Evolutionary conservation across 805 yeast species (phyloP), one percentile per base, ranked within the genome.

Genomic region (Cyberlindnera euphorbiiphila): DNA sequence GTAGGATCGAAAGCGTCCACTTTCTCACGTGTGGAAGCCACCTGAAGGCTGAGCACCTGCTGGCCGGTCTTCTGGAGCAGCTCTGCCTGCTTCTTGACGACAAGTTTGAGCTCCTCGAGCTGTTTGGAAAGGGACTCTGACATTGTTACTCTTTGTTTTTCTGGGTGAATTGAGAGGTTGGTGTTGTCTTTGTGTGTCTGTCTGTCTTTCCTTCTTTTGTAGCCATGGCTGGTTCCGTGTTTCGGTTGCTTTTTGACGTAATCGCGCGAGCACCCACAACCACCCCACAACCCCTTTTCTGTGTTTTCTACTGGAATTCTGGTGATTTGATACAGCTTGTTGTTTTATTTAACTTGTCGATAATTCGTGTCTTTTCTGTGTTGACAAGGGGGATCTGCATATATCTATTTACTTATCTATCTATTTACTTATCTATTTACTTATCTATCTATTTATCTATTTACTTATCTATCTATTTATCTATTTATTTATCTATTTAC

Each of bases 61-160:
- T 84, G 76, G 2, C 96, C 96, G 0, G 96, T 85, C 46, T 77
- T 73, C 20, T 84, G 74, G 35, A 89, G 66, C 43, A 87, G 53
- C 29, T 69, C 64, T 39, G 78, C 67, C 58, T 88, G 94, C 52
- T 77, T 84, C 46, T 71, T 70, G 9, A 84, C 84, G 12, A 73
- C 47, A 6, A 66, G 64, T 14, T 73, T 64, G 24, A 85, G 65
- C 19, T 69, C 71, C 4, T 65, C 64, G 27, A 88, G 69, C 54
- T 80, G 61, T 27, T 52, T 13, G 14, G 41, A 39, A 23, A 45
- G 43, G 14, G 41, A n/a, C 20, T 38, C 46, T 5, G 45, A 31
- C 46, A 42, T 42, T 31, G 15, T 32, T 15, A 32, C 22, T 13
- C 6, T 26, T 17, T 17, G n/a, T 23, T 8, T 10, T 21, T 13